Conservation (phyloP, 192 early-diverging fungal species). For the Polychytrium aggregatum region DNA sequence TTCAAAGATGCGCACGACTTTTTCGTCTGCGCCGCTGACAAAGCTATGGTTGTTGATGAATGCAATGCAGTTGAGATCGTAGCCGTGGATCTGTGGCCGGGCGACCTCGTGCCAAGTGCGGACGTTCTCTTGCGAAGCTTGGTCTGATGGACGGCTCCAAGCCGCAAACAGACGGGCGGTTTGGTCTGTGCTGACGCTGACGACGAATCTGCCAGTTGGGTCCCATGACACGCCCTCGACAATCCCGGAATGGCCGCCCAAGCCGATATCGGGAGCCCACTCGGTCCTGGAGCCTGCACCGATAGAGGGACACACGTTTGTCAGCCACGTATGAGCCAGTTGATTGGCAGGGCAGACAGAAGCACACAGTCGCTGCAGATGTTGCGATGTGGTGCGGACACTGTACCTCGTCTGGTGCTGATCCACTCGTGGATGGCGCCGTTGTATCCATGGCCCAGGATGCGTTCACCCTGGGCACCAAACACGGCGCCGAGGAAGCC, state of each 20-base stretch:
- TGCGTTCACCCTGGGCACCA: slow-evolving; percentile 44
- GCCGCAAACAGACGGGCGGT: slow-evolving; percentile 73
- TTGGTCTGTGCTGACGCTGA: slow-evolving; percentile 78
- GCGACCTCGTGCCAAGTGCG: slow-evolving; percentile 82
- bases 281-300: no score
- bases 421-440: slow-evolving; percentile 83
- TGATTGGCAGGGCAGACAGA: no score
- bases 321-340: slow-evolving; percentile 6
- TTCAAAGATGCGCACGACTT: slow-evolving; percentile 81
- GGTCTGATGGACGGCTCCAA: slow-evolving; percentile 43
- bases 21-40: slow-evolving; percentile 89
- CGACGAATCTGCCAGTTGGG: slow-evolving; percentile 54
- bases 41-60: slow-evolving; percentile 63
- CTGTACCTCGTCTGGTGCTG: no score
- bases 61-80: slow-evolving; percentile 78
- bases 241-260: slow-evolving; percentile 70
- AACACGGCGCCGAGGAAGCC: slow-evolving; percentile 76
- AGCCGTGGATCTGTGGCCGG: slow-evolving; percentile 93
- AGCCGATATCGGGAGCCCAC: slow-evolving; percentile 63
- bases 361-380: neutral
- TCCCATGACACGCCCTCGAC: slow-evolving; percentile 82
- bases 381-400: no score
- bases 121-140: no score
- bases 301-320: slow-evolving; percentile 13
- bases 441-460: slow-evolving; percentile 68